A percentile compares a stretch with the other conserved stretches of the same genome.
phyloP scores from a whole-genome alignment of 2,329 filamentous ascomycete species.

The Mollisia scopiformis region DNA sequence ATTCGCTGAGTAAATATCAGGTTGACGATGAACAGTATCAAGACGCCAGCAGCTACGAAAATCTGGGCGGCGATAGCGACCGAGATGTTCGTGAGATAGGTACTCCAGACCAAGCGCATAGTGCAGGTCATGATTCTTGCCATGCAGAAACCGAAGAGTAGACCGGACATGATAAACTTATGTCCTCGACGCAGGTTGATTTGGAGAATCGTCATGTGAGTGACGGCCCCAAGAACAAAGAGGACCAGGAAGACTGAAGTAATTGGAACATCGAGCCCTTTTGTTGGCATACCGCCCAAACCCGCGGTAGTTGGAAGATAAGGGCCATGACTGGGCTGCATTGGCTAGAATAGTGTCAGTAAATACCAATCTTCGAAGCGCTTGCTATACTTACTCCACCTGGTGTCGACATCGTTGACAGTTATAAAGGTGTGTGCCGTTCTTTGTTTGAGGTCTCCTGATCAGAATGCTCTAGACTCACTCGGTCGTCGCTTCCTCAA shows the following conservation, averaged over 20 bases:
- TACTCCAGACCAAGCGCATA: slow-evolving; percentile 64
- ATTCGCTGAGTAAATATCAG: slow-evolving; percentile 77
- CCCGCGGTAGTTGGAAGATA: slow-evolving; percentile 45
- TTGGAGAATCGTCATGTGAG: slow-evolving; percentile 62
- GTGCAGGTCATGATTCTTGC: slow-evolving; percentile 41
- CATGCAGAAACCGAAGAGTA: slow-evolving; percentile 57
- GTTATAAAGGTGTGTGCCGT: background rate
- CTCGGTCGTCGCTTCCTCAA: background rate
- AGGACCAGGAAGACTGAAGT: slow-evolving; percentile 63
- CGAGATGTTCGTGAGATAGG: slow-evolving; percentile 38
- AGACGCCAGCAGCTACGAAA: slow-evolving; percentile 45
- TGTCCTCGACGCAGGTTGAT: slow-evolving; percentile 53
- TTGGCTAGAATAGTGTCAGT: slow-evolving; percentile 2
- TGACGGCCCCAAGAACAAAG: slow-evolving; percentile 54
- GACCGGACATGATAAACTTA: slow-evolving; percentile 62
- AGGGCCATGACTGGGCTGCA: slow-evolving; percentile 14
- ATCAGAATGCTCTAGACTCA: background rate
- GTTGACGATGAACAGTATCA: slow-evolving; percentile 79
- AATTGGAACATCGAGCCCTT: slow-evolving; percentile 65
- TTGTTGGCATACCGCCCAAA: slow-evolving; percentile 61
- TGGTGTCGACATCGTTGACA: background rate
- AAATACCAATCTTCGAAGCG: background rate
- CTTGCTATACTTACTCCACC: slow-evolving; percentile 1
- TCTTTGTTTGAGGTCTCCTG: background rate
- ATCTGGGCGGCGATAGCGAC: slow-evolving; percentile 32